Percentiles rank a stretch among this genome's conserved stretches.
Evolutionary conservation across 2,329 filamentous ascomycete species (phyloP).

Genomic region (Westerdykella ornata): DNA sequence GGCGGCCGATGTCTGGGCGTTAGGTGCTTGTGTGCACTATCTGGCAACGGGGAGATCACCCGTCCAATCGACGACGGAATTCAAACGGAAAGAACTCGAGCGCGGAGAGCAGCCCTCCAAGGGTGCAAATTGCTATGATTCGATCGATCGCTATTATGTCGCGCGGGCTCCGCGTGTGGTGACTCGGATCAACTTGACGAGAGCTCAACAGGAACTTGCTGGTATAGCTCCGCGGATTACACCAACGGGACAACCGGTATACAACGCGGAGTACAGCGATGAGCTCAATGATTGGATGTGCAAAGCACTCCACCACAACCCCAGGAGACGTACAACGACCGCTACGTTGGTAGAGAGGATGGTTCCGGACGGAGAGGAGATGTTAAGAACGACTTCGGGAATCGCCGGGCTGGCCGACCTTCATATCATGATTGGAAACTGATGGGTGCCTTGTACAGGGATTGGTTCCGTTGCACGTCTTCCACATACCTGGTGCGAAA

Average conservation of each 20-base stretch:
- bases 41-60: conserved; percentile 19
- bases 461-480: too few species aligned
- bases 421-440: conserved; percentile 4
- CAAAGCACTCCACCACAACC: conserved; percentile 7
- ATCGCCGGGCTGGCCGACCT: conserved; percentile 14
- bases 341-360: conserved; percentile 10
- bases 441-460: too few species aligned
- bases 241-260: neutral
- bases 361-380: conserved; percentile 7
- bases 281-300: conserved; percentile 23
- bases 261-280: conserved; percentile 18
- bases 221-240: neutral
- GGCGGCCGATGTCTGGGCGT: conserved; percentile 27
- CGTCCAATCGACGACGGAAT: conserved; percentile 4
- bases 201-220: conserved; percentile 7
- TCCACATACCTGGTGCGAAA: too few species aligned
- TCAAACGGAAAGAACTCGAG: neutral
- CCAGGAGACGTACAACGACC: conserved; percentile 9
- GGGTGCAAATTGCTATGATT: conserved; percentile 3
- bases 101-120: neutral
- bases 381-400: conserved; percentile 15
- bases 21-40: conserved; percentile 28
- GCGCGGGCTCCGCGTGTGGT: conserved; percentile 15
- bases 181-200: conserved; percentile 19
- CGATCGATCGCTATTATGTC: conserved; percentile 9